Percentiles rank a stretch among this genome's conserved stretches.
phyloP scores from a whole-genome alignment of 495 filamentous ascomycete genomes.

The Aspergillus mulundensis region DNA sequence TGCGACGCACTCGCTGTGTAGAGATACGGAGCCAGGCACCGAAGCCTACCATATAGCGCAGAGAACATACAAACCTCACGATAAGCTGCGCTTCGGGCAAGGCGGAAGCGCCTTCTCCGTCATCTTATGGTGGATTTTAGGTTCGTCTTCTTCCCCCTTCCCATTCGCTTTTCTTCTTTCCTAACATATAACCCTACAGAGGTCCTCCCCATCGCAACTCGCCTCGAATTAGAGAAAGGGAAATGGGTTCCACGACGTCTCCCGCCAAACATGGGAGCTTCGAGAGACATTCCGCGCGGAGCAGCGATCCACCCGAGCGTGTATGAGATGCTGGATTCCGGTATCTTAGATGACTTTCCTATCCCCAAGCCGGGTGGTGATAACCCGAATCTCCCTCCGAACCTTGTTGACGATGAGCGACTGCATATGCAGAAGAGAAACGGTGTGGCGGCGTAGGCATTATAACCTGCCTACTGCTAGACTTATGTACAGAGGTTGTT shows the following conservation, averaged over 20 bases:
- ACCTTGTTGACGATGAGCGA: neutral
- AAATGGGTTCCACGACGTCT: slow-evolving; percentile 24
- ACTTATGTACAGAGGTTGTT: too few relatives aligned
- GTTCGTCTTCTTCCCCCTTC: neutral
- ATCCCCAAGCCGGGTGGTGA: slow-evolving; percentile 17
- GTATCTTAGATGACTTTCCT: slow-evolving; percentile 10
- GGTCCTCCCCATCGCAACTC: slow-evolving; percentile 31
- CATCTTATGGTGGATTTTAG: slow-evolving; percentile 18
- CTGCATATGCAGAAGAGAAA: neutral
- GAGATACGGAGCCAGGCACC: slow-evolving; percentile 8
- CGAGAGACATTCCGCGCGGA: slow-evolving; percentile 12
- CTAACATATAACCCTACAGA: slow-evolving; percentile 16
- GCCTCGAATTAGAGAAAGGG: slow-evolving; percentile 26
- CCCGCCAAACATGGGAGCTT: slow-evolving; percentile 20
- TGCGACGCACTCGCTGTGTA: slow-evolving; percentile 5
- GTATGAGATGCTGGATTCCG: slow-evolving; percentile 16
- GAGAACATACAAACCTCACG: slow-evolving; percentile 16
- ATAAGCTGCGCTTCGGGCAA: slow-evolving; percentile 14
- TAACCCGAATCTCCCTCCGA: slow-evolving; percentile 15
- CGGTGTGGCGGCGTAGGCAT: neutral
- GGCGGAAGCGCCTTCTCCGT: slow-evolving; percentile 5
- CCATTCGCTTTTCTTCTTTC: too few relatives aligned
- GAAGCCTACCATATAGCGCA: neutral
- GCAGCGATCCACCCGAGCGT: slow-evolving; percentile 21
- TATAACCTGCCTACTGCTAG: neutral